These are phyloP conservation scores for Amoeboaphelidium protococcarum DNA, from an alignment of 371 early-diverging fungal genomes.

Conservation along the genomic window DNA sequence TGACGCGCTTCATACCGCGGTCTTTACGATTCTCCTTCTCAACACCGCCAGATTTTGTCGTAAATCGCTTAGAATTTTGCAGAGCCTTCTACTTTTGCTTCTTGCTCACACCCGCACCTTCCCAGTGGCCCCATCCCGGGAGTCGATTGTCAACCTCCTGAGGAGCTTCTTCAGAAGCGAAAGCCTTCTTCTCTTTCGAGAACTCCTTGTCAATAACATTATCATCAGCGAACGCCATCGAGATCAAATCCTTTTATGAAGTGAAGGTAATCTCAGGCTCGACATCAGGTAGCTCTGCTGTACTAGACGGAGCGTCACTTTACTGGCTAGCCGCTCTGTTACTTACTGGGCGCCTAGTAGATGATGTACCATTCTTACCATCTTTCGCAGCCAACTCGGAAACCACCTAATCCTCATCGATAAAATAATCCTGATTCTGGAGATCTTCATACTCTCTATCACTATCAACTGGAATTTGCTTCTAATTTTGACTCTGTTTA, in stretches of 20 bases:
- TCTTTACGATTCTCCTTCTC: constrained; percentile 42
- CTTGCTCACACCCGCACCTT: constrained; percentile 23
- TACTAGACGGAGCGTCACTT: too few relatives aligned
- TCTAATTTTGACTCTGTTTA: constrained; percentile 3
- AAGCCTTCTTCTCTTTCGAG: constrained; percentile 44
- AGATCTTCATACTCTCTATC: too few relatives aligned
- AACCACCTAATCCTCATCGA: too few relatives aligned
- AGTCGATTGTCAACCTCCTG: constrained; percentile 51
- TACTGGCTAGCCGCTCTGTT: too few relatives aligned
- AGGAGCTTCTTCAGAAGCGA: constrained; percentile 33
- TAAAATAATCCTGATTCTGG: too few relatives aligned
- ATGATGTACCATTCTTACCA: too few relatives aligned
- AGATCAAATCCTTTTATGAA: constrained; percentile 43
- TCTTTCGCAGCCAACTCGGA: too few relatives aligned
- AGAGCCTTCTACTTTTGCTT: constrained; percentile 19
- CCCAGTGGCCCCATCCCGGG: constrained; percentile 90
- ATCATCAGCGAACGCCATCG: constrained; percentile 77
- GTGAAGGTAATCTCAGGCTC: neutral
- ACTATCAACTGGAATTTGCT: constrained; percentile 7
- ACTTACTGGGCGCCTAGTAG: neutral
- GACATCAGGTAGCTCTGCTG: neutral
- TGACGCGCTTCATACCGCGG: constrained; percentile 49
- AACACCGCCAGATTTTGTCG: constrained; percentile 17
- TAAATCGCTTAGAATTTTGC: constrained; percentile 21
- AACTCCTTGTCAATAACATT: constrained; percentile 56